Percentiles rank a stretch among this genome's conserved stretches.
phyloP scores from a whole-genome alignment of 1,139 yeast species.

The Yamadazyma blattariae region DNA sequence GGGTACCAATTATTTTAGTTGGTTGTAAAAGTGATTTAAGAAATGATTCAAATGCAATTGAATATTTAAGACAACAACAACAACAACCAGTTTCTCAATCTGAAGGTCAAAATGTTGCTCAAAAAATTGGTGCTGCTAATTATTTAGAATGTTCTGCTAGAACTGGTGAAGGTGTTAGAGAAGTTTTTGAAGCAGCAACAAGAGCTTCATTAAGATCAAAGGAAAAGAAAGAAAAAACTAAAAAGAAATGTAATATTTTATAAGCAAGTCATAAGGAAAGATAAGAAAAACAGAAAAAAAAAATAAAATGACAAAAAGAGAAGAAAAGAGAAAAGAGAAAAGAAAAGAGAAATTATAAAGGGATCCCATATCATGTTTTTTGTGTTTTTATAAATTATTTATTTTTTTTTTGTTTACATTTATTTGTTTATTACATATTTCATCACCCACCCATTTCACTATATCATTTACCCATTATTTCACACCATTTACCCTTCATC shows the following conservation, averaged over 20 bases:
- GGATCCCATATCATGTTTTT: too few relatives aligned
- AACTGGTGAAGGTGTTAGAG: slow-evolving; percentile 87
- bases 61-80: slow-evolving; percentile 70
- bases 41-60: slow-evolving; percentile 74
- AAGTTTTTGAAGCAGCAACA: slow-evolving; percentile 89
- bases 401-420: slow-evolving; percentile 2
- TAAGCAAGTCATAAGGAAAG: too few relatives aligned
- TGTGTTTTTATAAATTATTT: too few relatives aligned
- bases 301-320: too few relatives aligned
- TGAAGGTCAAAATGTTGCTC: slow-evolving; percentile 85
- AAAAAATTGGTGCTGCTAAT: slow-evolving; percentile 80
- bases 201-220: slow-evolving; percentile 76
- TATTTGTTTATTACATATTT: too few relatives aligned
- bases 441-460: too few relatives aligned
- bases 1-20: slow-evolving; percentile 89
- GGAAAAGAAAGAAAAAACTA: slow-evolving; percentile 55
- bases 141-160: slow-evolving; percentile 94
- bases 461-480: too few relatives aligned
- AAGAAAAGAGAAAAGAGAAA: too few relatives aligned
- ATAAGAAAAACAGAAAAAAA: too few relatives aligned
- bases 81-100: slow-evolving; percentile 71
- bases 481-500: too few relatives aligned
- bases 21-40: slow-evolving; percentile 92
- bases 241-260: slow-evolving; percentile 58
- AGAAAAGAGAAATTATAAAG: too few relatives aligned